Evolutionary conservation across 1,284 basidiomycete species (phyloP).

Genomic region (Heterobasidion parviporum): DNA sequence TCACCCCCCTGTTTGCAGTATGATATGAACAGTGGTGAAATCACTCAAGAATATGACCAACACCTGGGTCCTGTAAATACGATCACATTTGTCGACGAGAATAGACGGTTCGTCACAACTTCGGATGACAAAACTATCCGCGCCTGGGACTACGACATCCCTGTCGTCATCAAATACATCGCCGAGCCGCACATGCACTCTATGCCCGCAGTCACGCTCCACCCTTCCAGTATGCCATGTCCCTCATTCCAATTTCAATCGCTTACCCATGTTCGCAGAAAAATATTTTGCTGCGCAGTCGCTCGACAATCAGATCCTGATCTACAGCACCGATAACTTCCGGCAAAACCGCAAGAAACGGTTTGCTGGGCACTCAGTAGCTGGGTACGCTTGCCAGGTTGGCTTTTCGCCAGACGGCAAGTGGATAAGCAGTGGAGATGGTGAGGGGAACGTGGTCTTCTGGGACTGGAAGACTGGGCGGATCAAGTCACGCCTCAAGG

Average conservation of each 20-base stretch:
- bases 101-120: slow-evolving; percentile 94
- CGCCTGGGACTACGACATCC: slow-evolving; percentile 98
- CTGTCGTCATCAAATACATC: slow-evolving; percentile 99
- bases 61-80: slow-evolving; percentile 98
- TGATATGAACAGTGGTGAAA: slow-evolving; percentile 88
- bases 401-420: slow-evolving; percentile 97
- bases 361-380: slow-evolving; percentile 93
- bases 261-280: slow-evolving; percentile 33
- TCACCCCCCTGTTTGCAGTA: slow-evolving; percentile 48
- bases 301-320: slow-evolving; percentile 95
- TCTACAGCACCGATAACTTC: slow-evolving; percentile 96
- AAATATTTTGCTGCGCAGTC: slow-evolving; percentile 98
- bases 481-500: slow-evolving; percentile 83
- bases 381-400: slow-evolving; percentile 94
- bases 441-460: slow-evolving; percentile 91
- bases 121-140: slow-evolving; percentile 99
- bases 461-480: slow-evolving; percentile 99
- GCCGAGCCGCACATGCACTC: slow-evolving; percentile 99
- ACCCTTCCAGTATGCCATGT: slow-evolving; percentile 79
- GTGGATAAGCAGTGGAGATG: slow-evolving; percentile 95
- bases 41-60: slow-evolving; percentile 97
- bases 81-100: slow-evolving; percentile 97
- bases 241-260: neutral
- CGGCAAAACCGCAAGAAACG: slow-evolving; percentile 97
- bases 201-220: slow-evolving; percentile 94